phyloP scores from a whole-genome alignment of 495 filamentous ascomycete genomes.

The Bathelium albidoporum region DNA sequence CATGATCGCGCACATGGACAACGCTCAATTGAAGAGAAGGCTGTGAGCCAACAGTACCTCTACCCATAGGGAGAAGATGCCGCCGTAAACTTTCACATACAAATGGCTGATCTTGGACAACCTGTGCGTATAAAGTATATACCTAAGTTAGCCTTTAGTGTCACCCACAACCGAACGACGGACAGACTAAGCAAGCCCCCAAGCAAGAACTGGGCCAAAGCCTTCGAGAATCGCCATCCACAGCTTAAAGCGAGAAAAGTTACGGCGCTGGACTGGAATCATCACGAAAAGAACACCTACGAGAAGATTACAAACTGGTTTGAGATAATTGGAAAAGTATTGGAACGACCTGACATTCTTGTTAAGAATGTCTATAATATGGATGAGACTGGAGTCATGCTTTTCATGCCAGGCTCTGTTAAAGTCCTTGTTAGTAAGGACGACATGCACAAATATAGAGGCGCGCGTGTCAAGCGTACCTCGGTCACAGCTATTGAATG shows the following conservation, averaged over 20 bases:
- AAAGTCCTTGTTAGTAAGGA: conserved; percentile 9
- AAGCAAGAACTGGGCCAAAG: conserved; percentile 11
- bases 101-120: conserved; percentile 5
- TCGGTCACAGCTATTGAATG: conserved; percentile 13
- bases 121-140: conserved; percentile 14
- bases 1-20: conserved; percentile 12
- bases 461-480: conserved; percentile 10
- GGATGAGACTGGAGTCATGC: neutral
- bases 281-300: conserved; percentile 29
- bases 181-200: neutral
- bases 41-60: conserved; percentile 12
- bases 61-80: conserved; percentile 12
- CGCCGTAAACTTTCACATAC: conserved; percentile 7
- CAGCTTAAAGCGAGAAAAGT: conserved; percentile 19
- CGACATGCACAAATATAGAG: conserved; percentile 8
- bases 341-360: conserved; percentile 1
- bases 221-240: conserved; percentile 22
- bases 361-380: neutral
- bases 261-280: conserved; percentile 22
- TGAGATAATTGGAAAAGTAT: conserved; percentile 12
- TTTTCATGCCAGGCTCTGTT: neutral
- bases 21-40: conserved; percentile 15
- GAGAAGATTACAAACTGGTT: conserved; percentile 33
- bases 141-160: conserved; percentile 13
- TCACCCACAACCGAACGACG: neutral